These are phyloP conservation scores for Atkinsonella texensis DNA, from an alignment of 2,329 filamentous ascomycete genomes.

Conservation along the genomic window DNA sequence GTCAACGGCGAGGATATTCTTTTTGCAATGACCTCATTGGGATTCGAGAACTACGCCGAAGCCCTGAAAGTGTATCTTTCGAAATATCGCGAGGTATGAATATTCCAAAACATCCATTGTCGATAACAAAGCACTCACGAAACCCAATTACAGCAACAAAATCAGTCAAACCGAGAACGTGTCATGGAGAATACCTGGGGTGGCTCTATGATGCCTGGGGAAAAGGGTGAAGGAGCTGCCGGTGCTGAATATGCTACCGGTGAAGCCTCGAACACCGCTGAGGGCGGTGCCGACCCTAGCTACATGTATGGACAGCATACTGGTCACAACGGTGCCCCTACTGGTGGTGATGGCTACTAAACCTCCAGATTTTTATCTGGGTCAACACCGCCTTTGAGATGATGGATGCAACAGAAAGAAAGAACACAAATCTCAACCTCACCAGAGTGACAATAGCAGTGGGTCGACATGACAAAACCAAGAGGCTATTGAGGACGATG, in stretches of 20 bases:
- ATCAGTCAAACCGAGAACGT: constrained; percentile 28
- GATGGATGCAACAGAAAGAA: constrained; percentile 1
- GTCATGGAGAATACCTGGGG: constrained; percentile 24
- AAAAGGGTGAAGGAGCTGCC: constrained; percentile 19
- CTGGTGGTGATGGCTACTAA: constrained; percentile 38
- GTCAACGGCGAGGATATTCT: constrained; percentile 98
- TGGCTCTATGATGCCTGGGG: constrained; percentile 19
- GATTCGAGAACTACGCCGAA: constrained; percentile 98
- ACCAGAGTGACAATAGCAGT: background rate
- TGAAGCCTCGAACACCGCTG: constrained; percentile 28
- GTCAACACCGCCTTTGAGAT: background rate
- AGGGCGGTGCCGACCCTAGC: constrained; percentile 27
- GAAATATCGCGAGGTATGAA: constrained; percentile 89
- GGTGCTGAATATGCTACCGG: constrained; percentile 29
- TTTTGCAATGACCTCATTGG: constrained; percentile 97
- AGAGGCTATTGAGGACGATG: background rate
- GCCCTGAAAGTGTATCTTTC: constrained; percentile 96
- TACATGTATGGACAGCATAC: constrained; percentile 44
- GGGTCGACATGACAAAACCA: background rate
- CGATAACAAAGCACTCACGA: background rate
- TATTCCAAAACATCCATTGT: background rate
- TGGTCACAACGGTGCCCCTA: constrained; percentile 46
- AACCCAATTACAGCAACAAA: constrained; percentile 23
- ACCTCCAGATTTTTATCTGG: background rate
- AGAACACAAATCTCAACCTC: background rate